Conservation (phyloP, 164 flowering plant genomes). For the Nelumbo lutea region DNA sequence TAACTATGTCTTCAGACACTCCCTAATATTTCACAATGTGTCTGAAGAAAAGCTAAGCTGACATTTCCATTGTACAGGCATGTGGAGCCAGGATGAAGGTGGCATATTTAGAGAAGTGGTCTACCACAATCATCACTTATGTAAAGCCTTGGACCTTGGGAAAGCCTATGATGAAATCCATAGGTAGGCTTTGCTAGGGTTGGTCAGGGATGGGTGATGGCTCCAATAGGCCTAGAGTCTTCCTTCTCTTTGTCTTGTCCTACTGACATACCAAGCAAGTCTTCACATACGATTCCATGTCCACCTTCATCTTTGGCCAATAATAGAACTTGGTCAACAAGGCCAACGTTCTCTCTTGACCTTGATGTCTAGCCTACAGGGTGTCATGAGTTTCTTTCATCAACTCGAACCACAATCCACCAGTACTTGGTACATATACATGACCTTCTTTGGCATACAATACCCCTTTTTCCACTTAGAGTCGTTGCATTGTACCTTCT, state of each 20-base stretch:
- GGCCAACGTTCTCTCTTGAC: background rate
- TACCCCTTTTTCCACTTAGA: background rate
- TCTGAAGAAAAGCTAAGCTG: too few relatives aligned
- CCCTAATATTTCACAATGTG: too few relatives aligned
- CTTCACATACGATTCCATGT: too few relatives aligned
- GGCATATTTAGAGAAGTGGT: conserved; percentile 12
- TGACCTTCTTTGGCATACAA: background rate
- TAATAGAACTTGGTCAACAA: background rate
- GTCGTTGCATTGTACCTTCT: background rate
- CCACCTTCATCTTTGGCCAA: background rate
- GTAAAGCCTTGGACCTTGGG: background rate
- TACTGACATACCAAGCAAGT: too few relatives aligned
- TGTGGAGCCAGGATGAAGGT: background rate
- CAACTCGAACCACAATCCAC: background rate
- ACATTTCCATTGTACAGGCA: background rate
- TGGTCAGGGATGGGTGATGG: background rate
- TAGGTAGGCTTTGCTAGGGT: background rate
- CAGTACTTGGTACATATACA: background rate
- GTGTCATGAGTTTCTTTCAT: background rate
- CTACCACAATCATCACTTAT: conserved; percentile 2
- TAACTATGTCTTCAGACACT: too few relatives aligned
- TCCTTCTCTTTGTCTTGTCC: background rate
- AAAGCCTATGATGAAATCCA: conserved; percentile 2
- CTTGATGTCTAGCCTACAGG: background rate
- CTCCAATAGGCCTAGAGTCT: background rate